phyloP scores from a whole-genome alignment of 305 asterid species.

The Plantago lanceolata region DNA sequence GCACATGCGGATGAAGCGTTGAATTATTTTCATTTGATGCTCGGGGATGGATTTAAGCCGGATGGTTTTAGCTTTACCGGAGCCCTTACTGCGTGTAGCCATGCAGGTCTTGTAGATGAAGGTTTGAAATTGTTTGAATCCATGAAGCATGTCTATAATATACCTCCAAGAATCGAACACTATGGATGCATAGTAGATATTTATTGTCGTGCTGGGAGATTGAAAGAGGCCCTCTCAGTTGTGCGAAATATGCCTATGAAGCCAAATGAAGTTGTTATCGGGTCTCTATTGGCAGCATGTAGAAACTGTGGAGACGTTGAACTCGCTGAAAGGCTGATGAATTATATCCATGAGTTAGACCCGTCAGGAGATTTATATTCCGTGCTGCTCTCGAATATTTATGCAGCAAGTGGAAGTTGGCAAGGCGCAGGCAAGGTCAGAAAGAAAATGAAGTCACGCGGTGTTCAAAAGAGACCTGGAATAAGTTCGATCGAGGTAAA shows the following conservation, averaged over 20 bases:
- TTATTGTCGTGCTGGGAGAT: constrained; percentile 63
- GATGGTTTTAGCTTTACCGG: constrained; percentile 78
- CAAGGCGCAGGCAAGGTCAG: constrained; percentile 60
- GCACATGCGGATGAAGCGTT: constrained; percentile 56
- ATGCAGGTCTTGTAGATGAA: constrained; percentile 54
- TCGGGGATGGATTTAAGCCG: constrained; percentile 43
- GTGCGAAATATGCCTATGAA: constrained; percentile 57
- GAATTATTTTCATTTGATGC: constrained; percentile 44
- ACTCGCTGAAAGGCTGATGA: constrained; percentile 60
- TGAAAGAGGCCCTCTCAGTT: constrained; percentile 54
- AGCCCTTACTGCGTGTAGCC: constrained; percentile 80
- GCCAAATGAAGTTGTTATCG: constrained; percentile 64
- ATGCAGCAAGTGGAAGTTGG: constrained; percentile 69
- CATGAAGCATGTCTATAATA: constrained; percentile 45
- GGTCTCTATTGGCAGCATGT: constrained; percentile 69
- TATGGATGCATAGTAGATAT: constrained; percentile 78
- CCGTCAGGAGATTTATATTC: constrained; percentile 53
- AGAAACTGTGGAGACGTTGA: constrained; percentile 37
- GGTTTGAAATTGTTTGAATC: constrained; percentile 47
- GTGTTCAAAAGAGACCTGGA: constrained; percentile 60
- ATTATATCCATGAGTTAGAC: constrained; percentile 36
- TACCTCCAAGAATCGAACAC: constrained; percentile 62
- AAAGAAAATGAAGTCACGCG: constrained; percentile 71
- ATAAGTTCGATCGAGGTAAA: constrained; percentile 56
- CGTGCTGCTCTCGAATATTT: constrained; percentile 57